Conservation (phyloP, 2,329 filamentous ascomycete species). For the Westerdykella sp. region DNA sequence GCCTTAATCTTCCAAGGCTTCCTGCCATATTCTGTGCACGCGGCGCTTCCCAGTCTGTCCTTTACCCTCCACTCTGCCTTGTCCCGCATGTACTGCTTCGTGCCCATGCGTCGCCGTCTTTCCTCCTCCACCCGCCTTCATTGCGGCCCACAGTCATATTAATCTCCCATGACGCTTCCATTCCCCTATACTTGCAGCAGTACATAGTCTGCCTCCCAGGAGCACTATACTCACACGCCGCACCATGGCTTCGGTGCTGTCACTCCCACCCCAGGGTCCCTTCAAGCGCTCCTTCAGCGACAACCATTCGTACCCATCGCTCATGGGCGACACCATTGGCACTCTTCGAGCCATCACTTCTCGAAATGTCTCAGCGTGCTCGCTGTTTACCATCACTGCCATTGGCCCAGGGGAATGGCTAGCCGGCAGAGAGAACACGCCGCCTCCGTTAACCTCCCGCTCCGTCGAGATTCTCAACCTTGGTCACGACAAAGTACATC, state of each 20-base stretch:
- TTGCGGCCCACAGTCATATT: constrained; percentile 30
- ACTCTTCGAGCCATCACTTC: constrained; percentile 24
- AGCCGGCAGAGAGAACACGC: constrained; percentile 28
- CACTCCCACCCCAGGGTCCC: constrained; percentile 35
- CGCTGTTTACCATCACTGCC: constrained; percentile 28
- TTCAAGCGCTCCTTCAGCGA: constrained; percentile 40
- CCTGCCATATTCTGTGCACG: not conserved
- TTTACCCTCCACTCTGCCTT: constrained; percentile 6
- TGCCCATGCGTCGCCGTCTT: constrained; percentile 12
- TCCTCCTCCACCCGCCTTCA: constrained; percentile 26
- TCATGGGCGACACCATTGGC: constrained; percentile 18
- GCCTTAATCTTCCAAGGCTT: not conserved
- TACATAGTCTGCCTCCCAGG: constrained; percentile 15
- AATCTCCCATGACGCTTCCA: constrained; percentile 32
- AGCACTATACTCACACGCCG: constrained; percentile 9
- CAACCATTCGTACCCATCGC: constrained; percentile 31
- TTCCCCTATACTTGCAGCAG: constrained; percentile 10
- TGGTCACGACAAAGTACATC: constrained; percentile 15
- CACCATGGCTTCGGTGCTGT: constrained; percentile 38
- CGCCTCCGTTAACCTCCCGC: constrained; percentile 24
- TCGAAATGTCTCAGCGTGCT: constrained; percentile 33
- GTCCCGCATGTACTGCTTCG: constrained; percentile 5
- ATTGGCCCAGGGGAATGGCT: constrained; percentile 18
- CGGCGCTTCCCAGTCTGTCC: not conserved
- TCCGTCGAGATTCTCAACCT: constrained; percentile 27